Percentiles rank a stretch among this genome's conserved stretches.
Conservation (phyloP, 805 yeast genomes). For the Ogataea pilisensis region DNA sequence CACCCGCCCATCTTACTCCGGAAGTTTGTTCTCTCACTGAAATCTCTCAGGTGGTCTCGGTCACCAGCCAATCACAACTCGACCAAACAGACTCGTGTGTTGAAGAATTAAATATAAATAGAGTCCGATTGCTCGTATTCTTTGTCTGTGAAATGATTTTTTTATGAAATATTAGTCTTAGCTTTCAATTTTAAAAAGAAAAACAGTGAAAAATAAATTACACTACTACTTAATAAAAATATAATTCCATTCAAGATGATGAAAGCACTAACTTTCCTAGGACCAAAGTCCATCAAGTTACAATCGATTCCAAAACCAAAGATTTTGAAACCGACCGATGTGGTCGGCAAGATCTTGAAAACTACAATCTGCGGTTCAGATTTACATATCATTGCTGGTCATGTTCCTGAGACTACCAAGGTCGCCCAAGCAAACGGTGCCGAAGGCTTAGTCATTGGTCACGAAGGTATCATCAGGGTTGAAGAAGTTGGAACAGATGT, state of each 20-base stretch:
- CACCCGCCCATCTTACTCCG: no score
- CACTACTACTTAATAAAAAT: no score
- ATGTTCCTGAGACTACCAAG: slow-evolving; percentile 49
- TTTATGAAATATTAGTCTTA: background rate
- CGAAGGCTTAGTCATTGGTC: slow-evolving; percentile 45
- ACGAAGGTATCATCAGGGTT: slow-evolving; percentile 57
- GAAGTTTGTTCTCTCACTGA: no score
- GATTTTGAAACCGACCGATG: slow-evolving; percentile 47
- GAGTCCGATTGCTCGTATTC: background rate
- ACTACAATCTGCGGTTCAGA: slow-evolving; percentile 68
- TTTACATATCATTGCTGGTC: slow-evolving; percentile 58
- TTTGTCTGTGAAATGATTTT: background rate
- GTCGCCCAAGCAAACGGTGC: slow-evolving; percentile 18
- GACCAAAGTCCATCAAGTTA: slow-evolving; percentile 38
- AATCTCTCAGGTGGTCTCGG: no score
- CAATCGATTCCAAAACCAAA: slow-evolving; percentile 39
- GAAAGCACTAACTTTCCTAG: slow-evolving; percentile 47
- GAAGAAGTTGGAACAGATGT: slow-evolving; percentile 47
- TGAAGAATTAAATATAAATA: no score
- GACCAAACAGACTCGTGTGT: no score
- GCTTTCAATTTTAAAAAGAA: no score
- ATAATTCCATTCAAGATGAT: slow-evolving; percentile 22
- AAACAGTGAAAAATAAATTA: no score
- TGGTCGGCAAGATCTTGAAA: slow-evolving; percentile 48
- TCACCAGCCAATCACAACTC: no score